Evolutionary conservation across 768 basidiomycete species (phyloP).

Genomic region (Leccinum variicolor): DNA sequence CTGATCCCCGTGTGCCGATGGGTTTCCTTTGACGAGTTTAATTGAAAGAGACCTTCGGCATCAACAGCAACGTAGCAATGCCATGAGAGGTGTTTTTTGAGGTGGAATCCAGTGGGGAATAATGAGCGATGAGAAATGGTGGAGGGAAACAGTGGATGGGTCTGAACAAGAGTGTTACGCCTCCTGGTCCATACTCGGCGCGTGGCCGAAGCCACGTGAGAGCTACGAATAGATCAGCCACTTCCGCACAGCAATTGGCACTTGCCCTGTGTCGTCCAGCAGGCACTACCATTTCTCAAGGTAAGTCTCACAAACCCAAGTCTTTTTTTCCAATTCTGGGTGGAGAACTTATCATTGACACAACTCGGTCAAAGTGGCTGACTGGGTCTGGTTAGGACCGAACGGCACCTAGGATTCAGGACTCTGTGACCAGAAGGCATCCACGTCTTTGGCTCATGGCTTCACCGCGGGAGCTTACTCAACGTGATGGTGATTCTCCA

Average conservation of each 20-base stretch:
- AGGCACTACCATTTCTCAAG: not conserved
- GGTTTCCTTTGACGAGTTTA: not conserved
- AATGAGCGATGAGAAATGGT: conserved; percentile 27
- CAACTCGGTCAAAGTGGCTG: not conserved
- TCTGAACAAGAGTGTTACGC: conserved; percentile 33
- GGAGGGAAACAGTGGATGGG: conserved; percentile 29
- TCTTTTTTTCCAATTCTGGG: not conserved
- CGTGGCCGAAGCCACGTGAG: conserved; percentile 32
- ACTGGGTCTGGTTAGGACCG: not conserved
- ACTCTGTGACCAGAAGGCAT: conserved; percentile 3
- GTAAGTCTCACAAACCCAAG: not conserved
- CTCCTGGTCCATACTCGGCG: conserved; percentile 29
- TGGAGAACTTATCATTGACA: not conserved
- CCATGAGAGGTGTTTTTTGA: not conserved
- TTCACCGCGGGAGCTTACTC: conserved; percentile 15
- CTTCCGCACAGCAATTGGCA: conserved; percentile 1
- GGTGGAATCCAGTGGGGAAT: conserved; percentile 12
- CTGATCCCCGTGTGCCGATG: conserved; percentile 19
- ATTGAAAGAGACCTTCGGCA: not conserved
- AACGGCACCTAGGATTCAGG: not conserved
- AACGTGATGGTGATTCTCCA: conserved; percentile 24
- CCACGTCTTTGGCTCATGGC: conserved; percentile 20
- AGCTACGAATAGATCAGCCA: conserved; percentile 19
- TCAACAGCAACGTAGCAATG: not conserved
- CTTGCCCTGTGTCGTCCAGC: not conserved